These are phyloP conservation scores for Phytophthora kernoviae DNA, from an alignment of 352 stramenopile genomes.

Conservation along the genomic window DNA sequence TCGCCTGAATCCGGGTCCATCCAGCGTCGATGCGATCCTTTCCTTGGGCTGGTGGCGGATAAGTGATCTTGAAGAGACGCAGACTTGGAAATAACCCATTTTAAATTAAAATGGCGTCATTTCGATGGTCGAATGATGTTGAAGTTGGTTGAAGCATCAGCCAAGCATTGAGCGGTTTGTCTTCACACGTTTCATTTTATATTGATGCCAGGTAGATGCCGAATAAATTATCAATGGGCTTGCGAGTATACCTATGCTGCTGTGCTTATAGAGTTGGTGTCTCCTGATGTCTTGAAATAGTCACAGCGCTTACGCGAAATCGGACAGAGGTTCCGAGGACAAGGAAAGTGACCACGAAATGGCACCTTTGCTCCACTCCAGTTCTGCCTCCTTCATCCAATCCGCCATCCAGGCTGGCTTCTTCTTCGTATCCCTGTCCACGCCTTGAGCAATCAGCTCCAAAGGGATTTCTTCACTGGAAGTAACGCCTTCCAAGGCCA, in stretches of 20 bases:
- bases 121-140: too few species aligned
- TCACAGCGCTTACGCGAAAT: constrained; percentile 36
- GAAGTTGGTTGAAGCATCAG: too few species aligned
- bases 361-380: constrained; percentile 59
- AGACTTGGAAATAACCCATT: neutral
- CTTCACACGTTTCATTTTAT: neutral
- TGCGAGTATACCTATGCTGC: constrained; percentile 15
- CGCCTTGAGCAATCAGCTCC: constrained; percentile 15
- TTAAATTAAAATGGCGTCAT: too few species aligned
- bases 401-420: constrained; percentile 49
- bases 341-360: constrained; percentile 67
- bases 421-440: constrained; percentile 26
- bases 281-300: neutral
- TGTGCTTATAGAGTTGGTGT: constrained; percentile 11
- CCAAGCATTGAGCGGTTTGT: too few species aligned
- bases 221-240: constrained; percentile 44
- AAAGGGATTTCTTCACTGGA: constrained; percentile 6
- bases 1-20: constrained; percentile 48
- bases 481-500: constrained; percentile 44
- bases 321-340: constrained; percentile 41
- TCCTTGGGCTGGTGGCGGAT: constrained; percentile 1
- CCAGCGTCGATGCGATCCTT: constrained; percentile 3
- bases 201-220: constrained; percentile 26
- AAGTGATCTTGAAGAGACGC: constrained; percentile 10
- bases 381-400: constrained; percentile 63